Evolutionary conservation across 768 basidiomycete species (phyloP).

Genomic region (Panus rudis): DNA sequence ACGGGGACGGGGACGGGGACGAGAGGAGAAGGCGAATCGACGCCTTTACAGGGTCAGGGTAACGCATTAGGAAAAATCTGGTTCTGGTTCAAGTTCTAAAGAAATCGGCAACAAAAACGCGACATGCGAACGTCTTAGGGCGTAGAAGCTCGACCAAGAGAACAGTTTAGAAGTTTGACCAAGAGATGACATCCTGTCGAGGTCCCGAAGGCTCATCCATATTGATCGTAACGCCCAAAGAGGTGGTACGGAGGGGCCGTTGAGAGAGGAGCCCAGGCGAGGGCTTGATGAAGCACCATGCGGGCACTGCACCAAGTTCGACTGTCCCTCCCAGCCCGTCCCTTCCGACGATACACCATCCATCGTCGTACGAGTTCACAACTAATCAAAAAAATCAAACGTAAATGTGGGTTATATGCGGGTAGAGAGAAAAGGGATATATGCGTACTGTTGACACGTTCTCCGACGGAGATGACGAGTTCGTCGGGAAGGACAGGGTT

Average conservation of each 20-base stretch:
- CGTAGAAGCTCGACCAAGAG: no score
- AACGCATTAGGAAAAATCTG: no score
- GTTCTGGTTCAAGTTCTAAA: no score
- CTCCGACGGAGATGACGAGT: constrained; percentile 49
- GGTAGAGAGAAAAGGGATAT: not conserved
- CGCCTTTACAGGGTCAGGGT: no score
- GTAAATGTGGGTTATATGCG: not conserved
- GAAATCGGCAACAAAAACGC: no score
- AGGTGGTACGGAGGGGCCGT: constrained; percentile 56
- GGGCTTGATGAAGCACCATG: constrained; percentile 70
- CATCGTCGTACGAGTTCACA: constrained; percentile 58
- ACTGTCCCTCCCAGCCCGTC: constrained; percentile 38
- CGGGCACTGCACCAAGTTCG: constrained; percentile 67
- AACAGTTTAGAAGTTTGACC: constrained; percentile 53
- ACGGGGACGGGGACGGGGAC: no score
- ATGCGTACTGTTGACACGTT: constrained; percentile 49
- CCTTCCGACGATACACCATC: constrained; percentile 71
- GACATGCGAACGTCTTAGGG: no score
- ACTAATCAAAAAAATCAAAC: constrained; percentile 1
- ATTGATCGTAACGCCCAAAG: constrained; percentile 57
- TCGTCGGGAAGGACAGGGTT: constrained; percentile 71
- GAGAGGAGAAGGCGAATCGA: no score
- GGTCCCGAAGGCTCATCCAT: constrained; percentile 33
- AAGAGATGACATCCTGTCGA: constrained; percentile 52
- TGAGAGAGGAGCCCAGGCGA: constrained; percentile 51